Conservation (phyloP, 2,329 filamentous ascomycete species). For the Monosporascus sp. region DNA sequence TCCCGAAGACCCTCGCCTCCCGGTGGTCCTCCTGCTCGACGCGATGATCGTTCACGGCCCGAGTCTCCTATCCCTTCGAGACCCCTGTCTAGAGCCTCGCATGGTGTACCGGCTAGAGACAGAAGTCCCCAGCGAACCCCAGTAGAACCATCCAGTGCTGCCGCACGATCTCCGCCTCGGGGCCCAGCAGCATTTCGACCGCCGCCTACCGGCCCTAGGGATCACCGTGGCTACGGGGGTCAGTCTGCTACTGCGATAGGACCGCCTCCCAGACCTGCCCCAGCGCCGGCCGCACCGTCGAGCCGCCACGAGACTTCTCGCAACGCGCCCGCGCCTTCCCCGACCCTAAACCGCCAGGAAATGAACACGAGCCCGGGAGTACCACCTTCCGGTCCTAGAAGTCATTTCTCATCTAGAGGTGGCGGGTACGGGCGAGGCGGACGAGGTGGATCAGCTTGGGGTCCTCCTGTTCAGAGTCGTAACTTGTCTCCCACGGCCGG, state of each 20-base stretch:
- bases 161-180: constrained; percentile 43
- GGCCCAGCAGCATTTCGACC: constrained; percentile 49
- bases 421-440: constrained; percentile 38
- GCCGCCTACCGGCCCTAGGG: constrained; percentile 43
- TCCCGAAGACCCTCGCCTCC: constrained; percentile 51
- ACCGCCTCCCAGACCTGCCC: constrained; percentile 26
- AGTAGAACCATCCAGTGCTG: constrained; percentile 16
- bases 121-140: constrained; percentile 19
- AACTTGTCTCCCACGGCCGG: constrained; percentile 20
- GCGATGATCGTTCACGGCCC: constrained; percentile 41
- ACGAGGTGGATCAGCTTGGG: constrained; percentile 40
- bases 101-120: constrained; percentile 18
- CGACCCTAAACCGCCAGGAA: constrained; percentile 28
- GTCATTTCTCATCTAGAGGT: constrained; percentile 44
- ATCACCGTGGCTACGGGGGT: constrained; percentile 27
- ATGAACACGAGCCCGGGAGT: constrained; percentile 39
- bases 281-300: constrained; percentile 12
- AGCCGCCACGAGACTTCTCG: constrained; percentile 19
- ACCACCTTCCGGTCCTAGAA: constrained; percentile 50
- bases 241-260: constrained; percentile 20
- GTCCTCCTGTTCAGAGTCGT: constrained; percentile 21
- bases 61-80: constrained; percentile 31
- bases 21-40: constrained; percentile 35
- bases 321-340: constrained; percentile 3
- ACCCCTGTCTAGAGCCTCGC: constrained; percentile 24